A percentile compares a stretch with the other conserved stretches of the same genome.
These are phyloP conservation scores for Mimosa bimucronata DNA, from an alignment of 306 rosid species.

Conservation along the genomic window DNA sequence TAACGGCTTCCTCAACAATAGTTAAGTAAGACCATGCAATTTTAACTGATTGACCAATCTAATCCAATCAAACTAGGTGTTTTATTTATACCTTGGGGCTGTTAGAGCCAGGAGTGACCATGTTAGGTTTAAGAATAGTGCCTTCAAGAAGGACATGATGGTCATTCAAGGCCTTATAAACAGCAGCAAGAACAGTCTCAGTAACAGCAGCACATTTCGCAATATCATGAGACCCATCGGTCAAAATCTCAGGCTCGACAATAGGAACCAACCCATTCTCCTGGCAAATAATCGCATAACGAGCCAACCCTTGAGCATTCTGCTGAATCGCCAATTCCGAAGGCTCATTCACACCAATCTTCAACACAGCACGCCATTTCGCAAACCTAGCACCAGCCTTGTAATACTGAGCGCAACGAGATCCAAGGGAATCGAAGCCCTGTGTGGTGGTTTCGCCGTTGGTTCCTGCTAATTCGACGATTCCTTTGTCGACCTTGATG, in stretches of 20 bases:
- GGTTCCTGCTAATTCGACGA: constrained; percentile 69
- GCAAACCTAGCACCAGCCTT: constrained; percentile 76
- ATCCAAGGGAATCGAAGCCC: constrained; percentile 66
- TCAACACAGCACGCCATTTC: constrained; percentile 74
- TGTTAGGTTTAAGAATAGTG: constrained; percentile 75
- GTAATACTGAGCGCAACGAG: constrained; percentile 63
- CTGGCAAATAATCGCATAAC: constrained; percentile 76
- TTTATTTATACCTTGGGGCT: constrained; percentile 67
- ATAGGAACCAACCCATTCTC: constrained; percentile 77
- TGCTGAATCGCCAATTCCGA: constrained; percentile 64
- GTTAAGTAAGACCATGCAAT: too few relatives aligned
- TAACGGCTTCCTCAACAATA: too few relatives aligned
- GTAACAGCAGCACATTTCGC: constrained; percentile 66
- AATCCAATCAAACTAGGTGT: too few relatives aligned
- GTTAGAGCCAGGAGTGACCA: constrained; percentile 77
- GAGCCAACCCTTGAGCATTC: constrained; percentile 78
- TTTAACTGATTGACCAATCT: too few relatives aligned
- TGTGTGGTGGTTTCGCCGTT: constrained; percentile 73
- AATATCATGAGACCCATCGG: constrained; percentile 67
- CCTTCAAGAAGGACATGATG: constrained; percentile 84
- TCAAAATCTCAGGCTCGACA: constrained; percentile 74
- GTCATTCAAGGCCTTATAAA: constrained; percentile 70
- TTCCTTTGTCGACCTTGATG: constrained; percentile 81
- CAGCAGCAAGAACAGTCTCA: constrained; percentile 68
- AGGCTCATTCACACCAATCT: constrained; percentile 63